These are phyloP conservation scores for Angomonas deanei DNA, from an alignment of 208 protist species.

Conservation along the genomic window DNA sequence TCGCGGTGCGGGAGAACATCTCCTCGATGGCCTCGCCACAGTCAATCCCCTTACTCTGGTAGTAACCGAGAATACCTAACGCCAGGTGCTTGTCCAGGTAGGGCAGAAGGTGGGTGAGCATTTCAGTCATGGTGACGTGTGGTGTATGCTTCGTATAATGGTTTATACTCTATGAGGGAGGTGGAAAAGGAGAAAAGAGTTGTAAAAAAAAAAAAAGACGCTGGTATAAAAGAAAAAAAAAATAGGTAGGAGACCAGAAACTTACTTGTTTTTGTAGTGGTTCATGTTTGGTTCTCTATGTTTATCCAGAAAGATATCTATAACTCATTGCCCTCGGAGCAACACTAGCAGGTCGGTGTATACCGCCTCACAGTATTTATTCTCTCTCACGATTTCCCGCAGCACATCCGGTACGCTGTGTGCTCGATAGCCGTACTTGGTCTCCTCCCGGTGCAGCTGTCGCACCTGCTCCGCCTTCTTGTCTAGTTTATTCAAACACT, in stretches of 20 bases:
- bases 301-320: background rate
- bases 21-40: conserved; percentile 62
- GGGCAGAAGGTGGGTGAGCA: conserved; percentile 53
- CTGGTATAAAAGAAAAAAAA: conserved; percentile 4
- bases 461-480: conserved; percentile 57
- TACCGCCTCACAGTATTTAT: conserved; percentile 61
- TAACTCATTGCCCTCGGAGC: conserved; percentile 13
- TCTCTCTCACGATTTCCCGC: conserved; percentile 58
- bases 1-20: conserved; percentile 63
- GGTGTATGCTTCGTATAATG: background rate
- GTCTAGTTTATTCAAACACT: conserved; percentile 51
- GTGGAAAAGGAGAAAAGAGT: conserved; percentile 1
- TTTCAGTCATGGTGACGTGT: conserved; percentile 31
- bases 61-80: conserved; percentile 72
- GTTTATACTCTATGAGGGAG: background rate
- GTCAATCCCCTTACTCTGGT: conserved; percentile 58
- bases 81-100: conserved; percentile 87
- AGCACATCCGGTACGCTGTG: conserved; percentile 31
- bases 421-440: conserved; percentile 17
- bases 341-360: conserved; percentile 60
- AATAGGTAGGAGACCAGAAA: background rate
- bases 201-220: conserved; percentile 13
- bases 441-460: conserved; percentile 45
- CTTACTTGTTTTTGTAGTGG: conserved; percentile 4
- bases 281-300: background rate